These are phyloP conservation scores for Sphenostylis stenocarpa DNA, from an alignment of 306 rosid species.

Conservation along the genomic window DNA sequence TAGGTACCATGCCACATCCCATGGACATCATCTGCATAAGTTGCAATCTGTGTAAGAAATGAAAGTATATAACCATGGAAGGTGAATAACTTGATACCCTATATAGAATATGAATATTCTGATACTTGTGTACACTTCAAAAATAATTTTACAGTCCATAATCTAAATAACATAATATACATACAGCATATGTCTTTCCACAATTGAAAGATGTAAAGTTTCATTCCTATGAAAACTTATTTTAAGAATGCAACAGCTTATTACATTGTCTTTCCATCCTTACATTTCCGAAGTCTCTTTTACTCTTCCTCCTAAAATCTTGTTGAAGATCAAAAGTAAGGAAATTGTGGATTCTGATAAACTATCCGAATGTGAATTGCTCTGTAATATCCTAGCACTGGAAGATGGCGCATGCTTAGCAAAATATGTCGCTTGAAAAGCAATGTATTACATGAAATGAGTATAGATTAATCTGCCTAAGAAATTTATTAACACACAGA, in stretches of 20 bases:
- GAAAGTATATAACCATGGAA: conserved; percentile 13
- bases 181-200: background rate
- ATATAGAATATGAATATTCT: background rate
- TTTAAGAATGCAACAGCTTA: background rate
- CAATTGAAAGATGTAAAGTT: conserved; percentile 11
- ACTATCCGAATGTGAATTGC: background rate
- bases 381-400: background rate
- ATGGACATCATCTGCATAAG: conserved; percentile 91
- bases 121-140: background rate
- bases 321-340: background rate
- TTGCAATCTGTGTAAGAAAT: conserved; percentile 24
- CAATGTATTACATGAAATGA: background rate
- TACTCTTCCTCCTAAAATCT: background rate
- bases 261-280: conserved; percentile 3
- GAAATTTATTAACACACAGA: background rate
- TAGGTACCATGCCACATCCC: conserved; percentile 94
- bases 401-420: background rate
- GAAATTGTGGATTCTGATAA: background rate
- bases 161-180: background rate
- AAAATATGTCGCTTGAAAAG: background rate
- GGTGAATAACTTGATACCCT: conserved; percentile 9
- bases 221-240: background rate
- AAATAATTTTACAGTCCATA: background rate
- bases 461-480: background rate
- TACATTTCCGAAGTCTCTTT: background rate